phyloP scores from a whole-genome alignment of 495 filamentous ascomycete species.

The Xylaria curta region DNA sequence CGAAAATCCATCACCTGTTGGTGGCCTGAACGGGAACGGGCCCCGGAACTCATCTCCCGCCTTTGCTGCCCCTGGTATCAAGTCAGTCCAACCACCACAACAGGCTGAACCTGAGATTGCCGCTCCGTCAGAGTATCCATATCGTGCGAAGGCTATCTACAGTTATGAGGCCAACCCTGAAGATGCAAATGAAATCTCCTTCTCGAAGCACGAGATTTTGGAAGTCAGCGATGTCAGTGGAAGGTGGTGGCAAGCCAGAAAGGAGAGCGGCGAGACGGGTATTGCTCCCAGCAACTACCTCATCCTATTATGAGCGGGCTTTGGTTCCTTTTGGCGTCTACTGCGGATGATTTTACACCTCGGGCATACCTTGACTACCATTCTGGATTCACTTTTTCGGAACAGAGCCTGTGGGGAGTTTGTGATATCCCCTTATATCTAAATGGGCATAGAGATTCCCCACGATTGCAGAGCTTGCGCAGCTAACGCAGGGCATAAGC shows the following conservation, averaged over 20 bases:
- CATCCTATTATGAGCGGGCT: conserved; percentile 78
- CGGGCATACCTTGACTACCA: conserved; percentile 23
- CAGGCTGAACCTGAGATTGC: conserved; percentile 68
- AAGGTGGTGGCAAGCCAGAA: conserved; percentile 98
- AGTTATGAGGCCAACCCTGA: conserved; percentile 98
- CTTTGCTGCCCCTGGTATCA: conserved; percentile 44
- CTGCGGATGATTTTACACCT: conserved; percentile 38
- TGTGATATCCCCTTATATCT: conserved; percentile 31
- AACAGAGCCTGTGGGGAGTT: conserved; percentile 12
- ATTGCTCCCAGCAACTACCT: conserved; percentile 98
- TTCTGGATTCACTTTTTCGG: conserved; percentile 26
- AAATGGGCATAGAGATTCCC: conserved; percentile 39
- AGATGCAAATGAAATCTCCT: conserved; percentile 97
- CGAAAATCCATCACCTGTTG: conserved; percentile 93
- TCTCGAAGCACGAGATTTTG: conserved; percentile 93
- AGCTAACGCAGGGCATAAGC: conserved; percentile 34
- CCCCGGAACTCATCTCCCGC: conserved; percentile 50
- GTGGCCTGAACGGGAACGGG: conserved; percentile 61
- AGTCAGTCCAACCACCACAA: conserved; percentile 40
- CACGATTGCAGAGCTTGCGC: conserved; percentile 8
- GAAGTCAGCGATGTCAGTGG: conserved; percentile 98
- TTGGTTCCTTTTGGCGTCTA: conserved; percentile 24
- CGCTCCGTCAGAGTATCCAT: conserved; percentile 91
- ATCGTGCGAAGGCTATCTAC: conserved; percentile 97
- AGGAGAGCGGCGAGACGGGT: conserved; percentile 92